Evolutionary conservation across 2,329 filamentous ascomycete species (phyloP).

Genomic region (Trichoderma sp.): DNA sequence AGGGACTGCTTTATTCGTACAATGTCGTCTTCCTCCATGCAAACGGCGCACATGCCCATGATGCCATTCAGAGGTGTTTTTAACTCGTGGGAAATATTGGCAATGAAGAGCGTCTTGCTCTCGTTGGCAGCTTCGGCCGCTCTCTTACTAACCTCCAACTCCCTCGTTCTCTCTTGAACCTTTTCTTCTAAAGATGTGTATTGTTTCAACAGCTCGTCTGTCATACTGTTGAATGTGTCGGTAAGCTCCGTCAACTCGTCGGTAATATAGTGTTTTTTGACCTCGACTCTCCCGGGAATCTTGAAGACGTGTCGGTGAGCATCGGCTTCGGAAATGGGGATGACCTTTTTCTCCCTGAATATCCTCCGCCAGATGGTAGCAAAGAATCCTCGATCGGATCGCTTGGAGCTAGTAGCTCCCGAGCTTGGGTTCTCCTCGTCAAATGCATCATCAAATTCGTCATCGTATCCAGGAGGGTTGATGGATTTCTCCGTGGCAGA

Average conservation of each 20-base stretch:
- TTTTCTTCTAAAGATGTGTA: conserved; percentile 83
- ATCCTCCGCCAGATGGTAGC: conserved; percentile 42
- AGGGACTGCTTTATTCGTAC: conserved; percentile 77
- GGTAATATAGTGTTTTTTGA: conserved; percentile 72
- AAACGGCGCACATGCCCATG: conserved; percentile 88
- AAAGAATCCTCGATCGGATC: conserved; percentile 47
- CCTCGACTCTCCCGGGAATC: conserved; percentile 80
- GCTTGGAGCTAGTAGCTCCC: conserved; percentile 45
- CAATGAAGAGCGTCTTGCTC: conserved; percentile 96
- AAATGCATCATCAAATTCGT: conserved; percentile 48
- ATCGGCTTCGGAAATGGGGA: conserved; percentile 33
- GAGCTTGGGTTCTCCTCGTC: conserved; percentile 48
- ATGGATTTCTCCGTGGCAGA: conserved; percentile 74
- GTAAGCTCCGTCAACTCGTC: conserved; percentile 87
- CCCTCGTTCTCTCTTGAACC: conserved; percentile 77
- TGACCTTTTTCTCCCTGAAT: conserved; percentile 35
- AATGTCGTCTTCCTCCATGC: conserved; percentile 87
- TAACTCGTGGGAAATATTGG: conserved; percentile 85
- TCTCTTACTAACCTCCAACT: conserved; percentile 87
- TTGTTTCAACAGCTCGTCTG: conserved; percentile 83
- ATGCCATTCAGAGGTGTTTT: conserved; percentile 97
- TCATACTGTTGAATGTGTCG: conserved; percentile 89
- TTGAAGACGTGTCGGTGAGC: conserved; percentile 65
- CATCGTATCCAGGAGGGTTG: conserved; percentile 61
- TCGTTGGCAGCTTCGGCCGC: conserved; percentile 94